A percentile compares a stretch with the other conserved stretches of the same genome.
Conservation (phyloP, 805 yeast genomes). For the Teunomyces atbi region DNA sequence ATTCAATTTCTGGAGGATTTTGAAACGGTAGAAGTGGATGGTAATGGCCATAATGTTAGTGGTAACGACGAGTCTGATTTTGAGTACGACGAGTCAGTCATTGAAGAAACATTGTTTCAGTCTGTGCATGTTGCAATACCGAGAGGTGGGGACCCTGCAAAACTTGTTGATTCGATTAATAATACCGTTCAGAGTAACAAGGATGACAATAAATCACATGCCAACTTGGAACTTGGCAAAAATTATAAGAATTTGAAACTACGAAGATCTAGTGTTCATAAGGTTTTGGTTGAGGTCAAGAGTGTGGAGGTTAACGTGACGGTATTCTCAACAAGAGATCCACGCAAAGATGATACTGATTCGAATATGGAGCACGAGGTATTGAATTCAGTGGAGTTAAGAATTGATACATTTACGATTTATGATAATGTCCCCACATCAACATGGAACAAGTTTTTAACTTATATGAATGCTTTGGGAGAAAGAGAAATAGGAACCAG, state of each 20-base stretch:
- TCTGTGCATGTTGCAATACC: constrained; percentile 74
- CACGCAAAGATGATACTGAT: constrained; percentile 36
- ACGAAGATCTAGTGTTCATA: constrained; percentile 63
- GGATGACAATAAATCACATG: constrained; percentile 13
- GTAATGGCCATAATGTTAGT: background rate
- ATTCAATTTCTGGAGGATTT: background rate
- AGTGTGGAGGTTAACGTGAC: constrained; percentile 50
- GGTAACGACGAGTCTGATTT: background rate
- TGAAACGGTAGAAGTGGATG: background rate
- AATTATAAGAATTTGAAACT: constrained; percentile 49
- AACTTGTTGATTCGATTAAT: constrained; percentile 55
- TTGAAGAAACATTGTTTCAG: constrained; percentile 61
- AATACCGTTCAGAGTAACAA: constrained; percentile 29
- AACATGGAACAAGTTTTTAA: constrained; percentile 83
- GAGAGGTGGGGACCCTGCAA: constrained; percentile 42
- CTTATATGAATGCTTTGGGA: constrained; percentile 66
- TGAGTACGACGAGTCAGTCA: constrained; percentile 5
- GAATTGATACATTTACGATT: constrained; percentile 55
- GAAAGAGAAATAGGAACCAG: constrained; percentile 67
- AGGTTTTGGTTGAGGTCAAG: constrained; percentile 53
- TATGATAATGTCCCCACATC: constrained; percentile 82
- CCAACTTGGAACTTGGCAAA: constrained; percentile 31
- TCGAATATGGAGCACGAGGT: constrained; percentile 37
- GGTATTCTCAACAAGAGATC: constrained; percentile 48
- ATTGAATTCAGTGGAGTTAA: constrained; percentile 49